A percentile compares a stretch with the other conserved stretches of the same genome.
Evolutionary conservation across 2,329 filamentous ascomycete species (phyloP).

Genomic region (Periconia sp.): DNA sequence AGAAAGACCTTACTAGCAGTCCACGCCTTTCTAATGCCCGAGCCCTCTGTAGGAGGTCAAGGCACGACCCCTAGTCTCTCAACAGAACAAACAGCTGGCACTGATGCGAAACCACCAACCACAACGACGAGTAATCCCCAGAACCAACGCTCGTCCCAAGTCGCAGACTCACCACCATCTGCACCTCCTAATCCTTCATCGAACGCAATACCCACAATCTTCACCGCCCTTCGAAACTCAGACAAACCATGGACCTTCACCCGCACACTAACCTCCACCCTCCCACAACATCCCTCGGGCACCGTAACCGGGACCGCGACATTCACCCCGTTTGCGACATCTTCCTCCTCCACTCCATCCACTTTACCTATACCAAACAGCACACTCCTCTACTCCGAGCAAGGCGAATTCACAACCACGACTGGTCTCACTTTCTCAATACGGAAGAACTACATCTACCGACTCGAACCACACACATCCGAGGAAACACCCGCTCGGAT

Average conservation of each 20-base stretch:
- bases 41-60: background rate
- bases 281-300: conserved; percentile 66
- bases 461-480: conserved; percentile 51
- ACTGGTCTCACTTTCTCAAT: conserved; percentile 60
- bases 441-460: conserved; percentile 70
- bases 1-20: conserved; percentile 68
- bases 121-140: no score
- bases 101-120: no score
- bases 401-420: conserved; percentile 64
- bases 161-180: no score
- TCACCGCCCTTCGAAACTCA: conserved; percentile 12
- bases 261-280: conserved; percentile 56
- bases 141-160: no score
- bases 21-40: background rate
- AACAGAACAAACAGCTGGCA: no score
- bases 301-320: conserved; percentile 65
- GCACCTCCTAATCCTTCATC: background rate
- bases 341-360: no score
- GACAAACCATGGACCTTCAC: conserved; percentile 61
- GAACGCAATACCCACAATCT: conserved; percentile 10
- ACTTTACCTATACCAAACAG: no score
- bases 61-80: no score
- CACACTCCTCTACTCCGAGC: conserved; percentile 69
- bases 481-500: no score
- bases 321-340: conserved; percentile 62